These are phyloP conservation scores for Pseudogymnoascus sp. DNA, from an alignment of 2,329 filamentous ascomycete species.

Conservation along the genomic window DNA sequence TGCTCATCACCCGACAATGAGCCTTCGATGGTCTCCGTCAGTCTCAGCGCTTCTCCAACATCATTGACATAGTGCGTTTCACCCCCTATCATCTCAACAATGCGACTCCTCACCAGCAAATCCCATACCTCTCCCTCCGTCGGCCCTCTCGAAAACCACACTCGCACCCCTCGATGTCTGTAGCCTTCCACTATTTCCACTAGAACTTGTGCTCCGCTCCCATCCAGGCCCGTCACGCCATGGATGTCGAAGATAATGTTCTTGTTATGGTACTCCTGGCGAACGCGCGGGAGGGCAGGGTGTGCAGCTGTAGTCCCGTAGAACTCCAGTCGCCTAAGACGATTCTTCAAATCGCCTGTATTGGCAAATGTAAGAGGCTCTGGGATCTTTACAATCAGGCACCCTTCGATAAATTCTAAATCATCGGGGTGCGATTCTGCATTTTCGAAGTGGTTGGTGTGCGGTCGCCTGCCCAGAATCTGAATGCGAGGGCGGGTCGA, in stretches of 20 bases:
- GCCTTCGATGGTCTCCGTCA: conserved; percentile 62
- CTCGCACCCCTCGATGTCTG: conserved; percentile 64
- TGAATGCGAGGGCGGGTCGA: conserved; percentile 90
- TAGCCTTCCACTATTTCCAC: conserved; percentile 82
- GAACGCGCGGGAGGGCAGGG: conserved; percentile 75
- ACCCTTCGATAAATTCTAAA: conserved; percentile 85
- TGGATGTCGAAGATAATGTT: conserved; percentile 97
- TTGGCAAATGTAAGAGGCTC: conserved; percentile 97
- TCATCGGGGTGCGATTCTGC: conserved; percentile 65
- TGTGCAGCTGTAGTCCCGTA: conserved; percentile 84
- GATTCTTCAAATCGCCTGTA: conserved; percentile 81
- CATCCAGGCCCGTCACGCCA: conserved; percentile 91
- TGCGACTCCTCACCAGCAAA: conserved; percentile 71
- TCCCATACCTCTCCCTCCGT: conserved; percentile 41
- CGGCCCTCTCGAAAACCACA: conserved; percentile 63
- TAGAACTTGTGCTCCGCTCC: conserved; percentile 85
- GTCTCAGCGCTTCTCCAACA: conserved; percentile 74
- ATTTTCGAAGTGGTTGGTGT: conserved; percentile 78
- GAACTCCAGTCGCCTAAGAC: conserved; percentile 74
- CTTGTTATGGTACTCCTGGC: conserved; percentile 71
- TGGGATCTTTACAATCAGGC: conserved; percentile 93
- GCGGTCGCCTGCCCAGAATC: conserved; percentile 83
- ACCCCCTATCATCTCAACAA: conserved; percentile 76
- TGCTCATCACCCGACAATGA: not conserved
- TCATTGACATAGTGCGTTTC: conserved; percentile 69